Percentiles rank a stretch among this genome's conserved stretches.
phyloP scores from a whole-genome alignment of 805 yeast species.

The Candida odintsovae region DNA sequence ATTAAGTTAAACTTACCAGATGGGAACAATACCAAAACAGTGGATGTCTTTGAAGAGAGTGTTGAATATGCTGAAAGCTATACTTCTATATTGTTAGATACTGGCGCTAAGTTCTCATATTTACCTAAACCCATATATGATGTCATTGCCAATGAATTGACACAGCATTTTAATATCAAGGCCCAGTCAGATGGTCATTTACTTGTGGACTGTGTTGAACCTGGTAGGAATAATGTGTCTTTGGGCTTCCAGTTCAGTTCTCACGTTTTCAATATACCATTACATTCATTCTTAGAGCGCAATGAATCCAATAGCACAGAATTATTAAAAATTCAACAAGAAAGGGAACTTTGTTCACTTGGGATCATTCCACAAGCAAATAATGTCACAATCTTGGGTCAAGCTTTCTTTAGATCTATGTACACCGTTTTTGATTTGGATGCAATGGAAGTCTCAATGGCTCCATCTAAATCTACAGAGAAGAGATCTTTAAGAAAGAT shows the following conservation, averaged over 20 bases:
- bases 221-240: not conserved
- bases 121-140: constrained; percentile 14
- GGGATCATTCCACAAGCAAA: constrained; percentile 8
- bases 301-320: not conserved
- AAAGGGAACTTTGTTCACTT: constrained; percentile 9
- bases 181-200: not conserved
- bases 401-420: constrained; percentile 13
- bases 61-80: constrained; percentile 2
- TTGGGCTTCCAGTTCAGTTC: constrained; percentile 1
- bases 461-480: constrained; percentile 15
- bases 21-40: not conserved
- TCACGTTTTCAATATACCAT: constrained; percentile 1
- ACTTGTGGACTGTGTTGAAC: not conserved
- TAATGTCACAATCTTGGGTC: constrained; percentile 15
- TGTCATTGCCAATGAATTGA: not conserved
- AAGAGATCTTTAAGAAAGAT: constrained; percentile 6
- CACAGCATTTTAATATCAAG: not conserved
- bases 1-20: not conserved
- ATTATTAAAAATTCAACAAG: not conserved
- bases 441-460: constrained; percentile 17
- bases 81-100: constrained; percentile 15
- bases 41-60: constrained; percentile 6
- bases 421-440: constrained; percentile 23
- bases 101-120: constrained; percentile 16
- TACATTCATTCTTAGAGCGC: constrained; percentile 6